Base-by-base conservation (phyloP, 2,329 filamentous ascomycete species). In the Talaromyces atroroseus region DNA sequence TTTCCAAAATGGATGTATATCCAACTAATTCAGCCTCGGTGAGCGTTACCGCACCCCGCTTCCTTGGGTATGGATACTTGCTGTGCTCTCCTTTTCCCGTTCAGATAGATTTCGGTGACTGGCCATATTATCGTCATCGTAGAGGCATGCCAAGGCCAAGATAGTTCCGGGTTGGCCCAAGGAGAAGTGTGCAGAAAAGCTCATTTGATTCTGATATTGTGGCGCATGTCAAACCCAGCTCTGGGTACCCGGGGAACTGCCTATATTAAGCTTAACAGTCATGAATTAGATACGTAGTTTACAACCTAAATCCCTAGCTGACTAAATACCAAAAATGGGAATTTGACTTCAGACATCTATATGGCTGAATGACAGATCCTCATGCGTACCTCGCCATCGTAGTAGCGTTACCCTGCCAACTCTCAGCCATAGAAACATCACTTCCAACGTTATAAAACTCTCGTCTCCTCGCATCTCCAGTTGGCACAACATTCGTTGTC, bases 111-210 rank as follows among this genome's bases (percentile, higher is more conserved):
- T n/a, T 8, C 48, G 32, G 12, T 21, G 34, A 38, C 29, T 49
- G 20, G 24, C 48, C 16, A 20, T 49, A 12, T 49, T 49, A 11
- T 38, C 8, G 11, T 36, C 7, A 49, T 49, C 32, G 16, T 29
- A 8, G 48, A 49, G 14, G 20, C 24, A 49, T 49, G 32, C 29
- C 48, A 49, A 6, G 29, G 48, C n/a, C 23, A n/a, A 49, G 34
- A 8, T 38, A 1, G 16, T 49, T 38, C 4, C 8, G 48, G 4
- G 32, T 38, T 14, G 50, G 44, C 23, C 50, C 50, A 65, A 67
- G 67, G 36, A 59, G 55, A n/a, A 58, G 38, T 20, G 53, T 48
- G 23, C 49, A 42, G 21, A 51, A 56, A 18, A 56, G 34, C 53
- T 52, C 18, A 2, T 12, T 48, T 24, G 48, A 11, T 14, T 21